phyloP scores from a whole-genome alignment of 2,329 filamentous ascomycete species.

The Teratosphaeriaceae sp. region DNA sequence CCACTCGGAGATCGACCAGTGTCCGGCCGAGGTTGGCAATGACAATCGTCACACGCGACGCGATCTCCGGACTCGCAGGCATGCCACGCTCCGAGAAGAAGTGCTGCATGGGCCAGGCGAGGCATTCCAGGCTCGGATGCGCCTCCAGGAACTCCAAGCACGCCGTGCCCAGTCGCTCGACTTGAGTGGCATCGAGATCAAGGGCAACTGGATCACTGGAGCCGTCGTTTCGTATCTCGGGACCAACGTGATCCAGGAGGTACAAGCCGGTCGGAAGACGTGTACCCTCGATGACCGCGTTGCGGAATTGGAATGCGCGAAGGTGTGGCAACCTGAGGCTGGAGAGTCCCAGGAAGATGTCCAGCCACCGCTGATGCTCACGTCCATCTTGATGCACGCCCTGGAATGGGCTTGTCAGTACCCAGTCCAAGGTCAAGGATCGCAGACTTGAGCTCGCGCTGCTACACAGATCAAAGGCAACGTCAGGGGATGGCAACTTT shows the following conservation, averaged over 20 bases:
- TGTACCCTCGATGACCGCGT: constrained; percentile 34
- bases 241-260: constrained; percentile 23
- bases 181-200: neutral
- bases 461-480: constrained; percentile 14
- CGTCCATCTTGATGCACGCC: neutral
- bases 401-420: constrained; percentile 14
- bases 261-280: constrained; percentile 31
- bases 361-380: constrained; percentile 12
- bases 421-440: constrained; percentile 32
- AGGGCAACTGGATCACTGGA: neutral
- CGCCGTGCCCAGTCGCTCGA: constrained; percentile 7
- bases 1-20: constrained; percentile 37
- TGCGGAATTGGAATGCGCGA: constrained; percentile 40
- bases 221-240: neutral
- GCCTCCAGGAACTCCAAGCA: constrained; percentile 37
- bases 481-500: constrained; percentile 15
- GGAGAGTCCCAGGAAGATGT: constrained; percentile 27
- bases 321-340: constrained; percentile 37
- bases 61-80: constrained; percentile 20
- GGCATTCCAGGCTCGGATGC: constrained; percentile 37
- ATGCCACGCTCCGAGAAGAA: constrained; percentile 32
- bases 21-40: constrained; percentile 35
- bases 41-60: constrained; percentile 21
- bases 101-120: constrained; percentile 42
- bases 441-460: constrained; percentile 22